Conservation (phyloP, 352 stramenopile species). For the Pelagophyceae sp. region DNA sequence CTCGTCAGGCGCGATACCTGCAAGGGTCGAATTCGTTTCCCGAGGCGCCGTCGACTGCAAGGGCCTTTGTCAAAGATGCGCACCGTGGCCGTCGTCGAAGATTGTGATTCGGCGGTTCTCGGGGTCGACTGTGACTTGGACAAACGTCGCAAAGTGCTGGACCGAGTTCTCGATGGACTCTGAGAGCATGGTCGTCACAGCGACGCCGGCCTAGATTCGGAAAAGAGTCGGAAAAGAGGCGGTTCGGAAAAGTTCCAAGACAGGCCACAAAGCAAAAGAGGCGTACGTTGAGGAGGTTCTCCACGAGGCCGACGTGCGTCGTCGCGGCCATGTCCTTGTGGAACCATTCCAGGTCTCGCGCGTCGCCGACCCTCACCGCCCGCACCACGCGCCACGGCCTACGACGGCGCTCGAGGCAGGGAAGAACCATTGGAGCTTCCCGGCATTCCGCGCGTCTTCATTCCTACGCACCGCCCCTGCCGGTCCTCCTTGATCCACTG, state of each 20-base stretch:
- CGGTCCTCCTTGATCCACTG: background rate
- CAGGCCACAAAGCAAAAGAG: background rate
- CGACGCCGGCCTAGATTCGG: conserved; percentile 1
- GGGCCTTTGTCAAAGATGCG: no score
- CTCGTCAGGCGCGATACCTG: background rate
- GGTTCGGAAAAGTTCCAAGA: background rate
- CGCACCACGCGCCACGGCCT: background rate
- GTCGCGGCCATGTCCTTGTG: background rate
- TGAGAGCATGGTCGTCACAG: background rate
- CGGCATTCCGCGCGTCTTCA: no score
- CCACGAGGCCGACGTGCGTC: background rate
- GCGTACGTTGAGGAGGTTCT: background rate
- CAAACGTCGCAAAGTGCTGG: background rate
- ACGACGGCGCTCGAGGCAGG: no score
- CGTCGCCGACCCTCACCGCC: background rate
- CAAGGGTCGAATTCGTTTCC: no score
- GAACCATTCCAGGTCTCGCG: background rate
- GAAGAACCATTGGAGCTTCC: no score
- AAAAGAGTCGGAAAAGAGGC: no score
- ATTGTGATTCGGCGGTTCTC: background rate
- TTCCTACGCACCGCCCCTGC: no score
- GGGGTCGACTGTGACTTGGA: background rate
- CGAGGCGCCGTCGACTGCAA: no score
- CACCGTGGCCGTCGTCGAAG: conserved; percentile 11
- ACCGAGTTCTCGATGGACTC: conserved; percentile 13